These are phyloP conservation scores for Thalia dealbata DNA, from an alignment of 176 grass and related monocot species.

Conservation along the genomic window DNA sequence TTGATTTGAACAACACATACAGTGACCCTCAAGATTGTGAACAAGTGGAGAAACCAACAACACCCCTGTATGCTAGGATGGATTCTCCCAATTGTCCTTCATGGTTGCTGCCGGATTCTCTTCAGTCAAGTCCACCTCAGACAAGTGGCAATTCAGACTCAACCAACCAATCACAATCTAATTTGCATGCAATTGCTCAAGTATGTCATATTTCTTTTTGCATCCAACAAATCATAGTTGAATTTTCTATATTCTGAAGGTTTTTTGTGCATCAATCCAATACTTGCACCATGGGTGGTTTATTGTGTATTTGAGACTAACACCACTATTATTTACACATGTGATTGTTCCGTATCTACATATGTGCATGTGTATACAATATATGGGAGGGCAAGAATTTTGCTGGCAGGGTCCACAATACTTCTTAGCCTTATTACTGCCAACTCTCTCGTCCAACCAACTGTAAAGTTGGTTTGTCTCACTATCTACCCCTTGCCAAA, in stretches of 20 bases:
- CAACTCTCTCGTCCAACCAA: no score
- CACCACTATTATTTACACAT: not conserved
- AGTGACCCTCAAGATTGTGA: constrained; percentile 30
- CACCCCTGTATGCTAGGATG: not conserved
- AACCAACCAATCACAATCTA: constrained; percentile 22
- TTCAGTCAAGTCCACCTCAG: constrained; percentile 14
- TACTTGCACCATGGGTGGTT: not conserved
- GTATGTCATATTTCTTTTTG: constrained; percentile 24
- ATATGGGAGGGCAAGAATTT: no score
- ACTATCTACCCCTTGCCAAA: no score
- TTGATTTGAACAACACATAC: constrained; percentile 69
- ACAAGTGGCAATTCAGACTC: constrained; percentile 13
- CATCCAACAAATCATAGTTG: constrained; percentile 16
- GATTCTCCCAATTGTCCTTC: constrained; percentile 11
- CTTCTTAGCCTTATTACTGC: not conserved
- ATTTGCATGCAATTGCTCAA: constrained; percentile 33
- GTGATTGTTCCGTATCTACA: no score
- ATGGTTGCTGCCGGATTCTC: constrained; percentile 20
- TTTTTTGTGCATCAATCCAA: constrained; percentile 13
- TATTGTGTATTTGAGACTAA: not conserved
- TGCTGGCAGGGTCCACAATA: no score
- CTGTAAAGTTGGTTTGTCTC: no score
- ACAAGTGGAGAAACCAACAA: constrained; percentile 15
- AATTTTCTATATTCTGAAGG: constrained; percentile 9
- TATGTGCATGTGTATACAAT: no score